Conservation (phyloP, 306 rosid species). For the Acacia crassicarpa region DNA sequence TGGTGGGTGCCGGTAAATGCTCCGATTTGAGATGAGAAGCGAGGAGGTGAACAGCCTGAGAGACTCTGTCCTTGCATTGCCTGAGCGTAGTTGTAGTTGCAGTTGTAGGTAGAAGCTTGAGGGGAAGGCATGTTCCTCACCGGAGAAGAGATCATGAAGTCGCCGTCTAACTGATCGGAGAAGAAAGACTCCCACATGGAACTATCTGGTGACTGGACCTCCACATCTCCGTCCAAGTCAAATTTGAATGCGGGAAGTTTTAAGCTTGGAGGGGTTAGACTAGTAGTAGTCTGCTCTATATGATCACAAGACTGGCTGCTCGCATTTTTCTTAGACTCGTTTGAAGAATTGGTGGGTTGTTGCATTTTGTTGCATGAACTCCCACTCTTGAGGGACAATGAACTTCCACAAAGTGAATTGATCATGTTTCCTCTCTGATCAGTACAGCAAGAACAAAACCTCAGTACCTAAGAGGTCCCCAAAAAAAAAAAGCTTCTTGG, state of each 20-base stretch:
- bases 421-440: constrained; percentile 42
- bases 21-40: constrained; percentile 54
- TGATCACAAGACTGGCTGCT: constrained; percentile 45
- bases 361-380: constrained; percentile 49
- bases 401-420: constrained; percentile 75
- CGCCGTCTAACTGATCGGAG: constrained; percentile 70
- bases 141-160: constrained; percentile 89
- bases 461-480: background rate
- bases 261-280: constrained; percentile 66
- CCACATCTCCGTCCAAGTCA: constrained; percentile 70
- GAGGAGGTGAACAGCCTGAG: constrained; percentile 70
- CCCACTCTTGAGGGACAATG: constrained; percentile 60
- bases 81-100: constrained; percentile 54
- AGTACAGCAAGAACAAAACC: constrained; percentile 4
- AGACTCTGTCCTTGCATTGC: constrained; percentile 60
- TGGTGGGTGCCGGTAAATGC: constrained; percentile 46
- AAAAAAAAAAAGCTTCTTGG: background rate
- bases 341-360: constrained; percentile 46
- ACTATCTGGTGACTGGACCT: constrained; percentile 79
- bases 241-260: constrained; percentile 64
- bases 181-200: constrained; percentile 83
- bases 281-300: constrained; percentile 43
- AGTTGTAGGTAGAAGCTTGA: constrained; percentile 42
- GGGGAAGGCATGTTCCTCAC: constrained; percentile 69
- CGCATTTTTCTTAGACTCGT: constrained; percentile 40